A percentile compares a stretch with the other conserved stretches of the same genome.
Evolutionary conservation across 2,329 filamentous ascomycete genomes (phyloP).

Genomic region (Xylariaceae sp.): DNA sequence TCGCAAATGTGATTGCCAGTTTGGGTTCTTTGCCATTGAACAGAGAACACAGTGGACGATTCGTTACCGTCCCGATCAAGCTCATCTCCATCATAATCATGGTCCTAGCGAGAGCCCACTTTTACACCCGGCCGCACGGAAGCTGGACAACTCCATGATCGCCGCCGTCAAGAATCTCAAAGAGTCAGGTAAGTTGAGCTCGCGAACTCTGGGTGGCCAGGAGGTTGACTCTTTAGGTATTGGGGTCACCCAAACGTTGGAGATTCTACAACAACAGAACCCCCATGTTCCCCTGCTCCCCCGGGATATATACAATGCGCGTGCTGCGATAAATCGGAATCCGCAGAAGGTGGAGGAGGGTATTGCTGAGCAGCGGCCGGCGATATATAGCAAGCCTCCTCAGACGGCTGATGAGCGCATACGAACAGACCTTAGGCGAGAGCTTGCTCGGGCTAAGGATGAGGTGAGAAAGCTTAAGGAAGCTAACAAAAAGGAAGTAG

Average conservation of each 20-base stretch:
- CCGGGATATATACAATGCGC: slow-evolving; percentile 68
- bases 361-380: slow-evolving; percentile 62
- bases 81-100: slow-evolving; percentile 65
- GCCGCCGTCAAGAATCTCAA: slow-evolving; percentile 68
- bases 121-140: slow-evolving; percentile 67
- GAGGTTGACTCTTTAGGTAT: slow-evolving; percentile 54
- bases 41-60: slow-evolving; percentile 69
- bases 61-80: slow-evolving; percentile 61
- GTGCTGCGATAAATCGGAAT: slow-evolving; percentile 68
- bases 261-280: slow-evolving; percentile 66
- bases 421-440: slow-evolving; percentile 61
- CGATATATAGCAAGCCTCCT: slow-evolving; percentile 68
- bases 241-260: slow-evolving; percentile 66
- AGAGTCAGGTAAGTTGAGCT: slow-evolving; percentile 59
- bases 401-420: slow-evolving; percentile 67
- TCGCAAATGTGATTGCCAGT: slow-evolving; percentile 69
- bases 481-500: slow-evolving; percentile 61
- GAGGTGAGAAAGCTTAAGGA: slow-evolving; percentile 59
- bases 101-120: slow-evolving; percentile 67
- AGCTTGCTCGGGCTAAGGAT: slow-evolving; percentile 61
- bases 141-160: slow-evolving; percentile 69
- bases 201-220: slow-evolving; percentile 2
- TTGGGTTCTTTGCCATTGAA: slow-evolving; percentile 71
- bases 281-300: slow-evolving; percentile 65
- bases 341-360: slow-evolving; percentile 63